These are phyloP conservation scores for Aquilaria malaccensis DNA, from an alignment of 345 rosid species.

Conservation along the genomic window DNA sequence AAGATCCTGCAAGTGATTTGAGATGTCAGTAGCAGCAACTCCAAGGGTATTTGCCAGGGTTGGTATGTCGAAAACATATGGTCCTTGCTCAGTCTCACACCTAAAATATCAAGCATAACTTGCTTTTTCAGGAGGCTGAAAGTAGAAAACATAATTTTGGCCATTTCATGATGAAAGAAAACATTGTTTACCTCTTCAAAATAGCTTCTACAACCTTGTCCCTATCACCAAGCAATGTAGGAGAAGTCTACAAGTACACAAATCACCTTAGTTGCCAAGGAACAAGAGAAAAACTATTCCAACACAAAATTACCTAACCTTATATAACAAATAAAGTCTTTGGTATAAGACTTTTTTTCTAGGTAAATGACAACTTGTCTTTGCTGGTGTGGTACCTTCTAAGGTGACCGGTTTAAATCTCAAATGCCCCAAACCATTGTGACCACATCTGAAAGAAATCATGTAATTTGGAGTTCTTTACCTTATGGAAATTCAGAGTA, in stretches of 20 bases:
- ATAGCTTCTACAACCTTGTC: constrained; percentile 57
- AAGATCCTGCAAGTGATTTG: constrained; percentile 54
- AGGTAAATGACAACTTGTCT: too few relatives aligned
- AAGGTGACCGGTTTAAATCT: too few relatives aligned
- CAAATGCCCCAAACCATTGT: too few relatives aligned
- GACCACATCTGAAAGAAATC: neutral
- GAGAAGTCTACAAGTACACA: constrained; percentile 54
- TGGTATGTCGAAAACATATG: constrained; percentile 58
- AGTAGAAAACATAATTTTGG: constrained; percentile 5
- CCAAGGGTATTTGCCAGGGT: constrained; percentile 53
- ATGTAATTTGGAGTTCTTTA: constrained; percentile 16
- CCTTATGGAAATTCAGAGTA: constrained; percentile 90
- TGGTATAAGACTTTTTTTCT: too few relatives aligned
- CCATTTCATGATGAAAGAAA: constrained; percentile 2
- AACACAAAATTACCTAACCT: too few relatives aligned
- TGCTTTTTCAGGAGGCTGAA: constrained; percentile 3
- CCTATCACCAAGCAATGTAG: constrained; percentile 62
- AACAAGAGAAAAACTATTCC: constrained; percentile 10
- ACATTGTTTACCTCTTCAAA: constrained; percentile 51
- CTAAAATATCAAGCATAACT: constrained; percentile 30
- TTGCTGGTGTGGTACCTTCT: too few relatives aligned
- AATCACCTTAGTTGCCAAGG: constrained; percentile 20
- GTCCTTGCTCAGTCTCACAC: constrained; percentile 65
- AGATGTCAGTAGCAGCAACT: constrained; percentile 43
- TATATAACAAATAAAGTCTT: too few relatives aligned